Base-by-base conservation (phyloP, 306 rosid species). In the Pachyrhizus erosus region DNA sequence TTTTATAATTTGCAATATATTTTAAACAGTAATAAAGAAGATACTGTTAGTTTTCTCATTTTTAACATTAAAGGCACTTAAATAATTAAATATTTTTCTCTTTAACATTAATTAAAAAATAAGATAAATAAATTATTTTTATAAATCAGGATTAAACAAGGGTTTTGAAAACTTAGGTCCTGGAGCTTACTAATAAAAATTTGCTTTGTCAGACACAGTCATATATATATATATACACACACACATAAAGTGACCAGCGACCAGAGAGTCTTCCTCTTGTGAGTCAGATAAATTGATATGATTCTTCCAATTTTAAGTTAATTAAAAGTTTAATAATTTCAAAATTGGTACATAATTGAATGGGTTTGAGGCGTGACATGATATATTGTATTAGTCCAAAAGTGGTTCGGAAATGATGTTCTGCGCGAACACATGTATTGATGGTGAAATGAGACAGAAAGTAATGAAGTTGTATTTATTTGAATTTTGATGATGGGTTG, bases 321-420 rank as follows among this genome's bases (percentile, higher is more conserved):
- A 14, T 29, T 13, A 27, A 29, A 7, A 64, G 13, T 20, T 34
- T 34, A 0, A n/a, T 18, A 61, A 61, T 64, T 17, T 27, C 5
- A 7, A 64, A 29, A 15, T 10, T 31, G 21, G 13, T 64, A n/a
- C 10, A 21, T 23, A 23, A 21, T 57, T 34, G 76, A 24, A 24
- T 70, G 49, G 0, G 46, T 42, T 78, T 87, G 51, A 81, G 80
- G 78, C 67, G 77, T 83, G 71, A 83, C 9, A 85, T 73, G 54
- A 11, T 13, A 37, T 21, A 40, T n/a, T n/a, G n/a, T n/a, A n/a
- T n/a, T 14, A 23, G 21, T 51, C 42, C 46, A 65, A 33, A n/a
- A 65, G 71, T 65, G 71, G 29, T 67, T 67, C 14, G 2, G 26
- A 34, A 61, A 65, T 65, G 5, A 65, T 33, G 71, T 17, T 65